These are phyloP conservation scores for Globisporangium alternatum DNA, from an alignment of 352 stramenopile genomes.

Conservation along the genomic window DNA sequence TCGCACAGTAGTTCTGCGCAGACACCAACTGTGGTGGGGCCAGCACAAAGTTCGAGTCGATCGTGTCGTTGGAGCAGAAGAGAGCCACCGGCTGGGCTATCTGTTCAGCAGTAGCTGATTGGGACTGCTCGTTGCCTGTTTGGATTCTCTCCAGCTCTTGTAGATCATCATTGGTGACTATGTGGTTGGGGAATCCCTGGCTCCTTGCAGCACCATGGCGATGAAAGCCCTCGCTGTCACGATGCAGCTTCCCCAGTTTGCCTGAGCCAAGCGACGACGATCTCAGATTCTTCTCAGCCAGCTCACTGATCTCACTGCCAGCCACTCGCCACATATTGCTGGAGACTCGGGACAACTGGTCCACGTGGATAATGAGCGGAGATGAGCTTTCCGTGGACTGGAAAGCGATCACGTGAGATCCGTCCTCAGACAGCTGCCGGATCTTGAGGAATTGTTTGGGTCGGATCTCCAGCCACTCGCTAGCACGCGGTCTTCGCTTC, in stretches of 20 bases:
- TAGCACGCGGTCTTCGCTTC: slow-evolving; percentile 26
- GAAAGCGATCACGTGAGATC: slow-evolving; percentile 23
- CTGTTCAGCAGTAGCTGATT: not conserved
- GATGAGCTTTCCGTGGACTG: slow-evolving; percentile 17
- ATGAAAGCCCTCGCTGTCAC: slow-evolving; percentile 50
- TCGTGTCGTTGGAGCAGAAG: slow-evolving; percentile 52
- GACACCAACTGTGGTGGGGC: slow-evolving; percentile 40
- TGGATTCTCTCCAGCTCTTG: slow-evolving; percentile 6
- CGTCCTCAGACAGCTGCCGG: slow-evolving; percentile 32
- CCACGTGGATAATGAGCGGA: slow-evolving; percentile 24
- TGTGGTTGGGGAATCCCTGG: slow-evolving; percentile 56
- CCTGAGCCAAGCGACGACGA: not conserved
- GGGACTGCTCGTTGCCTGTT: slow-evolving; percentile 2
- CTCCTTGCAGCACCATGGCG: slow-evolving; percentile 45
- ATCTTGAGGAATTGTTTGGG: slow-evolving; percentile 50
- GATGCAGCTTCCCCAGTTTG: slow-evolving; percentile 48
- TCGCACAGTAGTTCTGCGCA: slow-evolving; percentile 55
- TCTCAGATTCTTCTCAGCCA: not conserved
- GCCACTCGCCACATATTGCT: slow-evolving; percentile 38
- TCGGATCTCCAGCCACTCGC: slow-evolving; percentile 55
- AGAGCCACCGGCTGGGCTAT: slow-evolving; percentile 31
- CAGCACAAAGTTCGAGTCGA: slow-evolving; percentile 73
- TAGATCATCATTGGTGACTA: slow-evolving; percentile 29
- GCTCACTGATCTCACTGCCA: slow-evolving; percentile 10
- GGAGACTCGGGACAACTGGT: slow-evolving; percentile 36